Percentiles rank a stretch among this genome's conserved stretches.
phyloP scores from a whole-genome alignment of 306 rosid species.

The Cyclanthera cordifolia region DNA sequence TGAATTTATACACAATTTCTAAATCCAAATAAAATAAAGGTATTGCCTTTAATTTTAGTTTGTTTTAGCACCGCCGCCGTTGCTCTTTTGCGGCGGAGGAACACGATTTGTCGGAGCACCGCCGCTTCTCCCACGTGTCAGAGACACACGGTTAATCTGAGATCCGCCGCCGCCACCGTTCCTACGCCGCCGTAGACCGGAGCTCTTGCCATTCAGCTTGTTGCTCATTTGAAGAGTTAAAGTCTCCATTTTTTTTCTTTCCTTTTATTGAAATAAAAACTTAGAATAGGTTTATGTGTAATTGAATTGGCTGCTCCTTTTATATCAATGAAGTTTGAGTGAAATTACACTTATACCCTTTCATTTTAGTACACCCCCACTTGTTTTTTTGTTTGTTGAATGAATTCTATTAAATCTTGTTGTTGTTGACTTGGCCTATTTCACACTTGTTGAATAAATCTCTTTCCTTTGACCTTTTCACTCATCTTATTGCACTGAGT shows the following conservation, averaged over 20 bases:
- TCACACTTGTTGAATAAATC: too few species aligned
- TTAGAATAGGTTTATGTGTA: too few species aligned
- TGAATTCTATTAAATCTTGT: neutral
- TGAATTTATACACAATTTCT: too few species aligned
- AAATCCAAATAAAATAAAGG: too few species aligned
- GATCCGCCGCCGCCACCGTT: neutral
- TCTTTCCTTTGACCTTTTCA: too few species aligned
- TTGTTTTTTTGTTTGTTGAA: neutral
- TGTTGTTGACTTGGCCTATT: too few species aligned
- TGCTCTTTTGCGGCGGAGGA: neutral
- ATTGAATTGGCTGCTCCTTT: neutral
- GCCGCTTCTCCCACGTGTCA: too few species aligned
- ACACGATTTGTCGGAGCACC: neutral
- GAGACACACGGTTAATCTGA: neutral
- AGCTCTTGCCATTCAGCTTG: neutral
- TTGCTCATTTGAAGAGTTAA: neutral
- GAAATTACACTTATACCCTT: neutral
- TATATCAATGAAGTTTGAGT: neutral
- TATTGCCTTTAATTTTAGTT: neutral
- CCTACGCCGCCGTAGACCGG: neutral
- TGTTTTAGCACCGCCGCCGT: neutral
- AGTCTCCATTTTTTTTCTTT: too few species aligned
- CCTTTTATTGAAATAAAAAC: too few species aligned
- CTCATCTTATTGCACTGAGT: too few species aligned
- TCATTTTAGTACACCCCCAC: neutral